Percentiles rank a stretch among this genome's conserved stretches.
Conservation (phyloP, 805 yeast species). For the Yarrowia osloensis region DNA sequence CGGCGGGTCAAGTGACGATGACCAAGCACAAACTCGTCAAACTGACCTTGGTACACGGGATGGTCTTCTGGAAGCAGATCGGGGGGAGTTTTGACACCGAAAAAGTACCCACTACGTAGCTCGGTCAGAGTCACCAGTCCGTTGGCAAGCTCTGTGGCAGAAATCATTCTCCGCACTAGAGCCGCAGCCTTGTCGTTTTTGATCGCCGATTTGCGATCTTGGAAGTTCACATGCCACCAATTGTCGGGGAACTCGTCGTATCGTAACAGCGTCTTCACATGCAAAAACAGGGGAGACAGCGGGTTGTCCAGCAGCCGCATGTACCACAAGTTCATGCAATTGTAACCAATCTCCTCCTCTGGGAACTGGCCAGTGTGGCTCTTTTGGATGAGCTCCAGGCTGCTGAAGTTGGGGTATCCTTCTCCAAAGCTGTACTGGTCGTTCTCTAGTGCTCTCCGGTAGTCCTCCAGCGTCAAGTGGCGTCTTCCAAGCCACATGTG, state of each 20-base stretch:
- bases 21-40: conserved; percentile 5
- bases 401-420: conserved; percentile 2
- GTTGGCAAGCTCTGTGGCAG: neutral
- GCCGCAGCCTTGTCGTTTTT: neutral
- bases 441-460: neutral
- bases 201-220: neutral
- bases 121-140: conserved; percentile 7
- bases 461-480: neutral
- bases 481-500: conserved; percentile 14
- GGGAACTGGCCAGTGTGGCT: neutral
- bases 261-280: neutral
- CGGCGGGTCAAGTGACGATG: conserved; percentile 1
- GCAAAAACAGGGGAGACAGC: neutral
- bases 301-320: conserved; percentile 11
- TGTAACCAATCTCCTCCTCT: conserved; percentile 9
- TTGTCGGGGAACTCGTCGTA: conserved; percentile 15
- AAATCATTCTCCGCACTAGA: neutral
- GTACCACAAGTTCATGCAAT: conserved; percentile 18
- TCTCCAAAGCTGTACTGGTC: conserved; percentile 4
- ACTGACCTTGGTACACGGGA: neutral
- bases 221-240: conserved; percentile 6
- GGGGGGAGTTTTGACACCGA: conserved; percentile 2
- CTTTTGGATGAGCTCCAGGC: neutral
- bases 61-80: neutral
- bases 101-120: conserved; percentile 20